Evolutionary conservation across 345 rosid species (phyloP).

Genomic region (Bruguiera sexangula): DNA sequence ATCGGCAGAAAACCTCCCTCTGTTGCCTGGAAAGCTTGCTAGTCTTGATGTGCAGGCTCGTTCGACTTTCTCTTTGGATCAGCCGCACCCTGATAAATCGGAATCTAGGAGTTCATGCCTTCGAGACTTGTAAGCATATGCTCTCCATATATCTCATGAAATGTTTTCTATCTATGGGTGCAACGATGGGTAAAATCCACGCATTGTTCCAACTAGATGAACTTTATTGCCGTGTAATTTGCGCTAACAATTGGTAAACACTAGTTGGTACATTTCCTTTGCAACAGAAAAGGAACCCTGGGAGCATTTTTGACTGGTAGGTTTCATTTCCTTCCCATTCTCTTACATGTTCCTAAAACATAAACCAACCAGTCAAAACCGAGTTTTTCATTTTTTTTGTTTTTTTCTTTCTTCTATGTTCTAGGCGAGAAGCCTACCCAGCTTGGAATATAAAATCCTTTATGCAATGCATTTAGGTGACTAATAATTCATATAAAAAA

Average conservation of each 20-base stretch:
- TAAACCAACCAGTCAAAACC: slow-evolving; percentile 34
- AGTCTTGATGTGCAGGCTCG: slow-evolving; percentile 17
- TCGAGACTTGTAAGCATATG: slow-evolving; percentile 41
- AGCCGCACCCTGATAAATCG: slow-evolving; percentile 5
- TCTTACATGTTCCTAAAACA: neutral
- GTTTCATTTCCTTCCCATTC: neutral
- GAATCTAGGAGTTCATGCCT: slow-evolving; percentile 35
- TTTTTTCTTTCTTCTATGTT: neutral
- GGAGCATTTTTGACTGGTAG: slow-evolving; percentile 26
- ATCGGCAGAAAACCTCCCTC: slow-evolving; percentile 40
- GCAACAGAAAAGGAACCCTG: too few relatives aligned
- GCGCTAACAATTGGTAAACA: too few relatives aligned
- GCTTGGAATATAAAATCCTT: too few relatives aligned
- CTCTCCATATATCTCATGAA: neutral
- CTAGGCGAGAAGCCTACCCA: too few relatives aligned
- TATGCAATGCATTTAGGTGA: too few relatives aligned
- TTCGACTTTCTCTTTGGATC: slow-evolving; percentile 41
- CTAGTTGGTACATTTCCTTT: too few relatives aligned
- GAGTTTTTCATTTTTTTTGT: too few relatives aligned
- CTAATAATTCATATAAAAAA: too few relatives aligned
- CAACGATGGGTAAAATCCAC: too few relatives aligned
- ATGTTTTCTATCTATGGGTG: too few relatives aligned
- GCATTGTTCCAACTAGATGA: too few relatives aligned
- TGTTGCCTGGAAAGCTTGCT: slow-evolving; percentile 20
- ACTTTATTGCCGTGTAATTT: too few relatives aligned